A percentile compares a stretch with the other conserved stretches of the same genome.
These are phyloP conservation scores for Trichosanthes truncata DNA, from an alignment of 306 rosid genomes.

Conservation along the genomic window DNA sequence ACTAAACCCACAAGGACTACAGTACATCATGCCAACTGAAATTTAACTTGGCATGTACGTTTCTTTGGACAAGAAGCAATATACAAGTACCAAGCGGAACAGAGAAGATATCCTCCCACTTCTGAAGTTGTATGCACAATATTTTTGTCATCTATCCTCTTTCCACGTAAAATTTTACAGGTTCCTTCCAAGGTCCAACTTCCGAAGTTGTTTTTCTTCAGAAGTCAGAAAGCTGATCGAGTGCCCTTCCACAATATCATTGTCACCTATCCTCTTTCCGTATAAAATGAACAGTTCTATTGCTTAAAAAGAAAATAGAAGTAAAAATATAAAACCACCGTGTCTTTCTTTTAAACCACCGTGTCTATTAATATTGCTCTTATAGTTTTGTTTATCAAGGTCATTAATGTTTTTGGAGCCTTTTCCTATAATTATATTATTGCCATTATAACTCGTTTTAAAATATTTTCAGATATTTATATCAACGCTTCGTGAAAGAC, in stretches of 20 bases:
- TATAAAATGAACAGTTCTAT: not conserved
- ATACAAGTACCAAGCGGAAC: not conserved
- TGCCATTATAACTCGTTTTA: not conserved
- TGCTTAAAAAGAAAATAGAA: not conserved
- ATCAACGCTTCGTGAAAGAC: not conserved
- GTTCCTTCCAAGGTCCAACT: not conserved
- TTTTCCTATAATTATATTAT: not conserved
- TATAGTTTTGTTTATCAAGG: not conserved
- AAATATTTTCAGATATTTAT: not conserved
- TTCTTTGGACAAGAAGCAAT: not conserved
- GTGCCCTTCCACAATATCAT: not conserved
- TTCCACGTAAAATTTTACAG: not conserved
- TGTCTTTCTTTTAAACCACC: not conserved
- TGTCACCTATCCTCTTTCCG: not conserved
- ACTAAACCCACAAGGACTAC: not conserved
- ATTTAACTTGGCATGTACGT: not conserved
- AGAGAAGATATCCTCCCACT: not conserved
- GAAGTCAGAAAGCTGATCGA: not conserved
- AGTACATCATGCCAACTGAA: not conserved
- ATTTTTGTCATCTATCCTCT: not conserved
- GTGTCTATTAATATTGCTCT: not conserved
- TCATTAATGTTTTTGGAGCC: not conserved
- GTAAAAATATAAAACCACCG: not conserved
- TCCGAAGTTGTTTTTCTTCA: not conserved
- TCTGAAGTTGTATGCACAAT: not conserved